Evolutionary conservation across 2,329 filamentous ascomycete species (phyloP).

Genomic region (Immersiporthe knoxdaviesiana): DNA sequence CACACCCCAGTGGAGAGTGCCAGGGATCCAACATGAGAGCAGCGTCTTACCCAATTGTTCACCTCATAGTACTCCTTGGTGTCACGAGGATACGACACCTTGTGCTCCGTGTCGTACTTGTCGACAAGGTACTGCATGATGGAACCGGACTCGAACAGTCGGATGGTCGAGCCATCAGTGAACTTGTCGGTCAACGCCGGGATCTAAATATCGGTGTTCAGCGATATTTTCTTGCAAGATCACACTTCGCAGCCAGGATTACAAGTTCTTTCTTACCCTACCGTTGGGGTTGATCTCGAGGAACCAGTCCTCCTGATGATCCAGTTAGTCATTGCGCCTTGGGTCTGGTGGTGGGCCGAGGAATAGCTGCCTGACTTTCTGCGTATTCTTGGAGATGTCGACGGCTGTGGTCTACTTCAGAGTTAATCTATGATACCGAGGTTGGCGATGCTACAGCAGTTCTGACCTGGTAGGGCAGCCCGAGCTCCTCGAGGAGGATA

Average conservation of each 20-base stretch:
- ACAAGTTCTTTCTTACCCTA: slow-evolving; percentile 18
- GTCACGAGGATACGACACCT: slow-evolving; percentile 75
- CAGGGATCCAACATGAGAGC: not conserved
- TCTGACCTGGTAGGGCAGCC: slow-evolving; percentile 73
- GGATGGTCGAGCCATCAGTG: slow-evolving; percentile 69
- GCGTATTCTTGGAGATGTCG: slow-evolving; percentile 62
- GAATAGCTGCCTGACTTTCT: slow-evolving; percentile 49
- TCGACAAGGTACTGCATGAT: slow-evolving; percentile 82
- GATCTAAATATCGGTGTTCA: slow-evolving; percentile 56
- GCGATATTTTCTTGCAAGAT: not conserved
- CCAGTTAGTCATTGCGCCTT: slow-evolving; percentile 1
- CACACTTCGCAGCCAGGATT: slow-evolving; percentile 46
- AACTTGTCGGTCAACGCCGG: slow-evolving; percentile 80
- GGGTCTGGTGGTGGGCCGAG: not conserved
- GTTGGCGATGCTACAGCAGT: no score
- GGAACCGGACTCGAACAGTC: slow-evolving; percentile 77
- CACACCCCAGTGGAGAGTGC: not conserved
- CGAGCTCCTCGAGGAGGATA: slow-evolving; percentile 84
- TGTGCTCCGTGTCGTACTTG: slow-evolving; percentile 76
- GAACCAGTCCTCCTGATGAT: slow-evolving; percentile 59
- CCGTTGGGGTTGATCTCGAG: slow-evolving; percentile 73
- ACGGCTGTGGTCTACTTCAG: slow-evolving; percentile 40
- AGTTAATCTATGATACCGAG: slow-evolving; percentile 2
- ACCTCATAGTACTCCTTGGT: slow-evolving; percentile 75
- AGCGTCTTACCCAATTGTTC: slow-evolving; percentile 67